phyloP scores from a whole-genome alignment of 1,284 basidiomycete genomes.

The Phellopilus nigrolimitatus region DNA sequence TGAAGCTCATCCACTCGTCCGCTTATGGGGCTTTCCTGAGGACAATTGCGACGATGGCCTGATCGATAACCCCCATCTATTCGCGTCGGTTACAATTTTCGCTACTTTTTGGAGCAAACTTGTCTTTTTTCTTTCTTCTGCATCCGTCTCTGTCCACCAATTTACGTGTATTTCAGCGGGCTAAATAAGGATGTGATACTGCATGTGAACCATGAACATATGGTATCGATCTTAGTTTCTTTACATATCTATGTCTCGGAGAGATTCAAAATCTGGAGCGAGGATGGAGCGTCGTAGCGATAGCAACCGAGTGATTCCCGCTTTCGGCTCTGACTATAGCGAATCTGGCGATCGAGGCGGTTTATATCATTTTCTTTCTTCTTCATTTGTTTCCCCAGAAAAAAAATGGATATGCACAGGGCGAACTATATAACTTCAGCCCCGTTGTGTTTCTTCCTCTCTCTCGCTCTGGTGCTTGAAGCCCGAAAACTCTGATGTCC shows the following conservation, averaged over 20 bases:
- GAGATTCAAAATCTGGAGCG: too few relatives aligned
- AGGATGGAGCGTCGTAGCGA: too few relatives aligned
- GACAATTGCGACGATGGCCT: constrained; percentile 18
- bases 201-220: too few relatives aligned
- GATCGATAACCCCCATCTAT: background rate
- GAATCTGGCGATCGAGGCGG: background rate
- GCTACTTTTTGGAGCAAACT: too few relatives aligned
- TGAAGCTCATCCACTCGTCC: constrained; percentile 49
- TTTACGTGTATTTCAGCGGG: too few relatives aligned
- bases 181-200: too few relatives aligned
- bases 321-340: background rate
- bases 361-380: constrained; percentile 3
- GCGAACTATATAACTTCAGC: background rate
- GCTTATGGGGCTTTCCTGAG: constrained; percentile 25
- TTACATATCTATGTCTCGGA: too few relatives aligned
- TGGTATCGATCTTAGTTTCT: too few relatives aligned
- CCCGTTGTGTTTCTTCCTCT: too few relatives aligned
- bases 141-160: too few relatives aligned
- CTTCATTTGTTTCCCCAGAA: background rate
- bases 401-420: background rate
- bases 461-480: too few relatives aligned
- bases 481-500: too few relatives aligned
- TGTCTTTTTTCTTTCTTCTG: background rate
- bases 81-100: background rate
- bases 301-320: background rate